Evolutionary conservation across 768 basidiomycete species (phyloP).

Genomic region (Lactarius evosmus): DNA sequence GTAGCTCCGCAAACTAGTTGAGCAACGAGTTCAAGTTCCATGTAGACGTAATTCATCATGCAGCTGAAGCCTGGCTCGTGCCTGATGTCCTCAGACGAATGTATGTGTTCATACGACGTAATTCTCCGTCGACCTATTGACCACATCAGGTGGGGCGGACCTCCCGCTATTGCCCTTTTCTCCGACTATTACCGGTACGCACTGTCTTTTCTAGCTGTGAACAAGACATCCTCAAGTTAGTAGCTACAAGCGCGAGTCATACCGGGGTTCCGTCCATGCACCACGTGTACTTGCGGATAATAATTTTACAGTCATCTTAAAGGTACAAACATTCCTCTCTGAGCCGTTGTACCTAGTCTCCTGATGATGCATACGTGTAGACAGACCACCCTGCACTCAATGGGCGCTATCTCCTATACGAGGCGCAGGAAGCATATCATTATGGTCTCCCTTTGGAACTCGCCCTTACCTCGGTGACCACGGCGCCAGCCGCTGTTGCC

Average conservation of each 20-base stretch:
- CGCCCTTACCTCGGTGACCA: constrained; percentile 73
- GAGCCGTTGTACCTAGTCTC: too few species aligned
- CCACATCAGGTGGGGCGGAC: constrained; percentile 48
- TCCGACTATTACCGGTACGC: constrained; percentile 47
- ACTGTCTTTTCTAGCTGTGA: not conserved
- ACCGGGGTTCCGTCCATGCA: constrained; percentile 76
- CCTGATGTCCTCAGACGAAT: constrained; percentile 70
- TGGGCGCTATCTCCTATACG: constrained; percentile 73
- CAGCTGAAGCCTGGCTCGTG: constrained; percentile 79
- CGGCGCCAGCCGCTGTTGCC: constrained; percentile 64
- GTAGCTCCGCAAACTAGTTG: constrained; percentile 40
- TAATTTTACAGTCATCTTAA: constrained; percentile 70
- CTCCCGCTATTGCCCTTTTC: constrained; percentile 79
- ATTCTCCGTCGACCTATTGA: constrained; percentile 6
- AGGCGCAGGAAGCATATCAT: constrained; percentile 81
- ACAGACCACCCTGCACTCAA: constrained; percentile 65
- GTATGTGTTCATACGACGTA: constrained; percentile 39
- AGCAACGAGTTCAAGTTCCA: constrained; percentile 84
- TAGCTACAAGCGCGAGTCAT: constrained; percentile 78
- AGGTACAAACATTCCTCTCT: constrained; percentile 41
- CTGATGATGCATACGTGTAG: constrained; percentile 35
- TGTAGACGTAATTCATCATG: constrained; percentile 74
- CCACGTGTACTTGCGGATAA: constrained; percentile 67
- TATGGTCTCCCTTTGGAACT: constrained; percentile 70
- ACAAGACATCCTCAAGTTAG: not conserved